Base-by-base conservation (phyloP, 805 yeast genomes). In the Lachancea waltii region DNA sequence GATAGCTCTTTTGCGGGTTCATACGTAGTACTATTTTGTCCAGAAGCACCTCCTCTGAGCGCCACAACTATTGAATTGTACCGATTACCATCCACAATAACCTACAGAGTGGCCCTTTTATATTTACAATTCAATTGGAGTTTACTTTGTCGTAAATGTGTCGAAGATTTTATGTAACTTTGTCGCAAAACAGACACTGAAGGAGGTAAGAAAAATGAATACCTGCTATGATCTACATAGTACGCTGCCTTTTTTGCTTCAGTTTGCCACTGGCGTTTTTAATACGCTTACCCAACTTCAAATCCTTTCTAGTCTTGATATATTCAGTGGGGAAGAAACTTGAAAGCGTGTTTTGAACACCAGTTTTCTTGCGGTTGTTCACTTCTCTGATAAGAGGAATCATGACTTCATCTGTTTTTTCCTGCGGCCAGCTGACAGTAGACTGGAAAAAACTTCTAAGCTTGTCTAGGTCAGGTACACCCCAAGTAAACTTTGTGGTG, bases 351-450 rank as follows among this genome's bases (percentile, higher is more conserved):
- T 75, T 59, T 49, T 82, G 90, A 17, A 67, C 63, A 0, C 77
- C 75, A 42, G 70, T 69, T 34, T 69, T 61, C 46, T 69, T 67
- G 43, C 78, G 75, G 45, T 72, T 69, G 56, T 87, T 87, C 64
- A 87, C 72, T 49, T 81, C 87, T 48, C 79, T 72, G 13, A 92
- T 80, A 39, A 92, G 73, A 3, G 98, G 99, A 14, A 89, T 69
- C 54, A 92, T 64, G 3, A 87, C 79, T 51, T 85, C 89, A 53
- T 90, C 95, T 2, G 85, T 80, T 42, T 75, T 71, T 7, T 71
- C 78, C 50, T 77, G 77, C 2, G 72, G 64, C 97, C 99, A 94
- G 2, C 89, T 87, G 7, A 87, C 77, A 31, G 76, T 76, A 32
- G 63, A 67, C 72, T 73, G 73, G 58, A 92, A 65, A 48, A 74